Base-by-base conservation (phyloP, 108 stramenopile species). In the Fragilaria crotonensis region DNA sequence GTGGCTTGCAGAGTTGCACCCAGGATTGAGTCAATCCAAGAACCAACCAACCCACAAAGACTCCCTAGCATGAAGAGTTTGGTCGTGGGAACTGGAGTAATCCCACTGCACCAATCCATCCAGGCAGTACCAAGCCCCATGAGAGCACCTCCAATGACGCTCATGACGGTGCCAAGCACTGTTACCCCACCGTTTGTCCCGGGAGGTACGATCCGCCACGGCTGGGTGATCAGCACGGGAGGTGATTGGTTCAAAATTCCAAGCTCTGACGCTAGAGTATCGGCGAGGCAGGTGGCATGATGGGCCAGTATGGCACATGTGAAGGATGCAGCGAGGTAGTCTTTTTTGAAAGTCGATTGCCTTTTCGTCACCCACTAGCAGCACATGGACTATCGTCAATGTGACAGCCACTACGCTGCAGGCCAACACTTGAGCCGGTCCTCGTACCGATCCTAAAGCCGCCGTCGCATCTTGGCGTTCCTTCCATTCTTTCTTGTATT, bases 131-230 rank as follows among this genome's bases (percentile, higher is more conserved):
- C 79, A 45, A 78, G 5, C 5, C 83, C 91, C 63, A 88, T 78
- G 2, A 89, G 31, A 25, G 61, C 33, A 0, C 91, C 91, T 23
- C 91, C 91, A 17, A 79, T 25, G 1, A 57, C 56, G 60, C 80
- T 83, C 66, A 75, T 85, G 4, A 71, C 57, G 14, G 67, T 75
- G 22, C 91, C 91, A 5, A 33, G 52, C 1, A 63, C 7, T 3
- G 85, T 87, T 19, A 89, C 60, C 0, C 91, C 91, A 1, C 91
- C 91, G 72, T 93, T 93, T 2, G 87, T 87, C 2, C 91, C 87
- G 17, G 80, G 64, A 3, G 91, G 87, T 1, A 89, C 91, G 5
- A 21, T 30, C 46, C 55, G 59, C 67, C 73, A 86, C 9, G 77
- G 70, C 27, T 68, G 47, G n/a, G 82, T 88, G 20, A 92, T 71